These are phyloP conservation scores for Komagataella pseudopastoris DNA, from an alignment of 805 yeast genomes.

Conservation along the genomic window DNA sequence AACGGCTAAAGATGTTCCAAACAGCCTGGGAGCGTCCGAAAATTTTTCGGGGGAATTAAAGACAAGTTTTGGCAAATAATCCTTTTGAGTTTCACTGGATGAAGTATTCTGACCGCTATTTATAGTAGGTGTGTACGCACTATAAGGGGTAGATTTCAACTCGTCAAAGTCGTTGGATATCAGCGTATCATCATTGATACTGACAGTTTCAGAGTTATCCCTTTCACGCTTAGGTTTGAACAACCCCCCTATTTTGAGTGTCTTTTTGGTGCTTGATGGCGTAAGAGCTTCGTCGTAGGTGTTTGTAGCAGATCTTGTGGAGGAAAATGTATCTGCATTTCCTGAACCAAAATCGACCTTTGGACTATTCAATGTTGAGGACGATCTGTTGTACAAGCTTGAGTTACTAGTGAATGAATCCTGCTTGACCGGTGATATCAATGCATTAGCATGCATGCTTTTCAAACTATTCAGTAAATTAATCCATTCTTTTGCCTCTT, in stretches of 20 bases:
- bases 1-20: constrained; percentile 49
- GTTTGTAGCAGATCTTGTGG: background rate
- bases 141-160: constrained; percentile 1
- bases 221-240: constrained; percentile 1
- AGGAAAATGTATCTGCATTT: no score
- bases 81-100: background rate
- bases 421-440: background rate
- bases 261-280: background rate
- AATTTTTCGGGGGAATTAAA: constrained; percentile 14
- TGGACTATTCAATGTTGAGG: constrained; percentile 2
- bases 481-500: constrained; percentile 29
- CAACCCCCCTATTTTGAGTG: constrained; percentile 4
- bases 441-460: background rate
- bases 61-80: constrained; percentile 11
- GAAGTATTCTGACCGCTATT: constrained; percentile 3
- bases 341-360: background rate
- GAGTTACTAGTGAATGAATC: background rate
- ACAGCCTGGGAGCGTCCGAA: constrained; percentile 18
- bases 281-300: background rate
- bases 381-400: background rate
- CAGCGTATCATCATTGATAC: background rate
- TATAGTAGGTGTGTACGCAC: background rate
- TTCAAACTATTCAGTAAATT: constrained; percentile 4
- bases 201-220: background rate
- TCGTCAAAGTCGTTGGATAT: background rate